phyloP scores from a whole-genome alignment of 768 basidiomycete species.

The Mycena epipterygia region DNA sequence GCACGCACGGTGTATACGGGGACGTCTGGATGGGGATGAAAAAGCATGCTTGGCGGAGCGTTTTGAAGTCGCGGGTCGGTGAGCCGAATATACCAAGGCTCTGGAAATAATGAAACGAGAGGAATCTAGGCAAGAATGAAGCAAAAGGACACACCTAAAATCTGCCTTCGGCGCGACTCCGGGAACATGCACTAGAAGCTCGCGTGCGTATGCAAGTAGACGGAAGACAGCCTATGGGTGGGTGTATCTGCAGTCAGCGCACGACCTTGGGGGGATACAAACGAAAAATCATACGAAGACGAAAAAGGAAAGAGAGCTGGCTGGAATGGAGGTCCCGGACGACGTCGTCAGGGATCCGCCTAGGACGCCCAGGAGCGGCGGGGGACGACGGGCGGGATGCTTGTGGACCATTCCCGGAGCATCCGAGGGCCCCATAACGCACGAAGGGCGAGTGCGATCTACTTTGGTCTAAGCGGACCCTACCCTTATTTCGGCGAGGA shows the following conservation, averaged over 20 bases:
- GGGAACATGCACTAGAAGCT: constrained; percentile 4
- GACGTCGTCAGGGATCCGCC: constrained; percentile 4
- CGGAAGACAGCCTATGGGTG: constrained; percentile 1
- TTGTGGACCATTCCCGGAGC: constrained; percentile 8
- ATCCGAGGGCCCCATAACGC: constrained; percentile 1
- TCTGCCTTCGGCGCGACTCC: background rate
- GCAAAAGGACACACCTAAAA: background rate
- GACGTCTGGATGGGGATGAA: background rate
- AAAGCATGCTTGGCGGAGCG: background rate
- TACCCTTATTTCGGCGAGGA: background rate
- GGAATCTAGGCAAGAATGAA: background rate
- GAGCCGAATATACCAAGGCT: background rate
- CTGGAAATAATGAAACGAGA: background rate
- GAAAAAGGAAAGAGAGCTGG: constrained; percentile 4
- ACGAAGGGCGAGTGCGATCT: constrained; percentile 9
- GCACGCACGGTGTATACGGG: background rate
- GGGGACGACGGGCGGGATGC: background rate
- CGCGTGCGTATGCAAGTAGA: background rate
- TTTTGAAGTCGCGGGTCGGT: background rate
- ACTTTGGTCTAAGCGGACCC: constrained; percentile 2
- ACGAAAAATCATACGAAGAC: constrained; percentile 3
- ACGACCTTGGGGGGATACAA: constrained; percentile 3
- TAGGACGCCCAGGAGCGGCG: background rate
- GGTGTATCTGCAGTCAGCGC: constrained; percentile 1
- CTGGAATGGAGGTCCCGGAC: constrained; percentile 5